Conservation (phyloP, 2,329 filamentous ascomycete genomes). For the Verticillium alfalfae region DNA sequence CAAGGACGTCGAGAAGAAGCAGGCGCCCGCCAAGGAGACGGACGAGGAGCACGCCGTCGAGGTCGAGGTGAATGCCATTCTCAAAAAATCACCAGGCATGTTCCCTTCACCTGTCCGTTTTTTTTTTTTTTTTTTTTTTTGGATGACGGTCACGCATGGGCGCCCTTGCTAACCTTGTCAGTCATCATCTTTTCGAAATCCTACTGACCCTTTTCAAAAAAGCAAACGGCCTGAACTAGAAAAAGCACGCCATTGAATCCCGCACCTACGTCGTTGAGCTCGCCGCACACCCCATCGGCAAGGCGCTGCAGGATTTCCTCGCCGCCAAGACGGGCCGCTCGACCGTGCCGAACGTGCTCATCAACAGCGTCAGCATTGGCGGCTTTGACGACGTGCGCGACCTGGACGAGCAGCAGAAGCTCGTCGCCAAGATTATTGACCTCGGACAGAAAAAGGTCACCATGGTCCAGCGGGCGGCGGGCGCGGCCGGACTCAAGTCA, state of each 20-base stretch:
- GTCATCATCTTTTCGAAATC: constrained; percentile 96
- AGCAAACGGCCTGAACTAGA: too few relatives aligned
- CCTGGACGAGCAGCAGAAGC: constrained; percentile 59
- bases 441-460: constrained; percentile 64
- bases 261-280: constrained; percentile 90
- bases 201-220: constrained; percentile 82
- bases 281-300: constrained; percentile 72
- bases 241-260: constrained; percentile 78
- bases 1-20: constrained; percentile 26
- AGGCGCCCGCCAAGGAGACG: constrained; percentile 49
- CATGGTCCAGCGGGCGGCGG: constrained; percentile 39
- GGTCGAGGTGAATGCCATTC: constrained; percentile 66
- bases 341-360: constrained; percentile 88
- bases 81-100: constrained; percentile 80
- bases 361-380: constrained; percentile 84
- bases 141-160: not conserved
- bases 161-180: constrained; percentile 24
- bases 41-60: constrained; percentile 61
- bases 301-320: constrained; percentile 66
- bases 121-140: too few relatives aligned
- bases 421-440: constrained; percentile 66
- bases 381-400: constrained; percentile 81
- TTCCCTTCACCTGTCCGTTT: constrained; percentile 7
- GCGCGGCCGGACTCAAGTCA: not conserved
- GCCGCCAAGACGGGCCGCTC: constrained; percentile 68